Conservation (phyloP, 169 alveolate genomes). For the Plasmodium cynomolgi region DNA sequence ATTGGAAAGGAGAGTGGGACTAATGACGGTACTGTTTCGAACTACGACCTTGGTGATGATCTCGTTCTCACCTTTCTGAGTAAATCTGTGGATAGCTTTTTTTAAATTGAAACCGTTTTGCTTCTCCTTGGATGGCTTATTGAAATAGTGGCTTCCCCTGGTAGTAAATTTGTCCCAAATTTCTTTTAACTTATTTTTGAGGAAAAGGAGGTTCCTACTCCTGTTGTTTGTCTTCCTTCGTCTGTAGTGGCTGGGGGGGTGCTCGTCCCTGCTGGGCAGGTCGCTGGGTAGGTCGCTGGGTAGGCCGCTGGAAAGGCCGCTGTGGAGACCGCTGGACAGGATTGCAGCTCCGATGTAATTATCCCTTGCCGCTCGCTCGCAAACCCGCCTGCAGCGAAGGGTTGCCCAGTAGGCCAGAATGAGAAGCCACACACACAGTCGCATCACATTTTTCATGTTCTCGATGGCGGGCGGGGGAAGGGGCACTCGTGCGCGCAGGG, state of each 20-base stretch:
- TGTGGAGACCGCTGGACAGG: background rate
- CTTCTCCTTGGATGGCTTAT: background rate
- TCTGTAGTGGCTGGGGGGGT: background rate
- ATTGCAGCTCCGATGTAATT: background rate
- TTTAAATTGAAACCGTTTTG: background rate
- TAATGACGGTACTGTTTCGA: constrained; percentile 44
- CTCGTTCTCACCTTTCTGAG: constrained; percentile 6
- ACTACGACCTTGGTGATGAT: constrained; percentile 32
- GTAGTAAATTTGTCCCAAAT: constrained; percentile 12
- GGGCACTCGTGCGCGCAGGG: background rate
- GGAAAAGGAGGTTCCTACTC: constrained; percentile 9
- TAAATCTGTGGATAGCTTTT: background rate
- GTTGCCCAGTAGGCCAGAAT: background rate
- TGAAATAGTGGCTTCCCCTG: background rate
- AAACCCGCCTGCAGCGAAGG: background rate
- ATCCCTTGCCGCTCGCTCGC: background rate
- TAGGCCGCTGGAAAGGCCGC: background rate
- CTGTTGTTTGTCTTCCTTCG: background rate
- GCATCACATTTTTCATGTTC: constrained; percentile 70
- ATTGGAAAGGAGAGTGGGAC: background rate
- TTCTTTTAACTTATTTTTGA: constrained; percentile 51
- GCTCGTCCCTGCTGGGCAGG: background rate
- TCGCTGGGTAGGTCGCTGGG: background rate
- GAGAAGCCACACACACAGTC: background rate
- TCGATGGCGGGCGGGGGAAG: background rate